Conservation (phyloP, 768 basidiomycete genomes). For the Cantharellus cinnabarinus region DNA sequence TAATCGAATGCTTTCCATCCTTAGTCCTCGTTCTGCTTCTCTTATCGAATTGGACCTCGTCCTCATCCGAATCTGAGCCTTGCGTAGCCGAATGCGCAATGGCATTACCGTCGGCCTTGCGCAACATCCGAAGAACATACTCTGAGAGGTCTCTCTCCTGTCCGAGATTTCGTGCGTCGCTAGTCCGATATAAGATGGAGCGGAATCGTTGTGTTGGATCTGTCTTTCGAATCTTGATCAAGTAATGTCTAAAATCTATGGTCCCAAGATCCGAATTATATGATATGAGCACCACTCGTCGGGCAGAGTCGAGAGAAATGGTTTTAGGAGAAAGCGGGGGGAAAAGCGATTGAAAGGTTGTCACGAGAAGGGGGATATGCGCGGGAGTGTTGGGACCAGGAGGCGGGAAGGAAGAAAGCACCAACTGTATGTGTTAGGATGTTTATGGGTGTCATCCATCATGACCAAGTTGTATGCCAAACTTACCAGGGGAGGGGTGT, state of each 20-base stretch:
- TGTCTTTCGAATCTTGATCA: conserved; percentile 87
- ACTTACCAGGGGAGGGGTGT: conserved; percentile 76
- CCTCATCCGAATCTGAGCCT: conserved; percentile 59
- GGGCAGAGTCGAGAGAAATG: conserved; percentile 68
- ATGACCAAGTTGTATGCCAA: background rate
- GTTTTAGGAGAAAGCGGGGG: conserved; percentile 75
- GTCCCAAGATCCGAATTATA: conserved; percentile 76
- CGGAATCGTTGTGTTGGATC: conserved; percentile 86
- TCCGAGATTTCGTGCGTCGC: conserved; percentile 47
- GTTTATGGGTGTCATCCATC: background rate
- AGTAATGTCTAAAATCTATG: conserved; percentile 82
- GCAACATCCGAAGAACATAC: conserved; percentile 54
- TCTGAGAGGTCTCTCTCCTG: conserved; percentile 91
- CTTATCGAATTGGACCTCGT: conserved; percentile 81
- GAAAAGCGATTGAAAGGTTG: conserved; percentile 90
- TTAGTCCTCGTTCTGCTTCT: conserved; percentile 87
- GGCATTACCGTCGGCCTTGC: conserved; percentile 42
- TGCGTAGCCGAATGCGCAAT: conserved; percentile 58
- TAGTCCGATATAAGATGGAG: conserved; percentile 50
- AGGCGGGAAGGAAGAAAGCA: conserved; percentile 70
- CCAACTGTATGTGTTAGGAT: conserved; percentile 35
- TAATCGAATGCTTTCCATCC: conserved; percentile 77
- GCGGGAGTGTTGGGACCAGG: conserved; percentile 55
- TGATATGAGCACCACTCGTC: conserved; percentile 80
- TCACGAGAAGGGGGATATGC: conserved; percentile 80